Evolutionary conservation across 108 stramenopile genomes (phyloP).

Genomic region (Craspedostauros australis): DNA sequence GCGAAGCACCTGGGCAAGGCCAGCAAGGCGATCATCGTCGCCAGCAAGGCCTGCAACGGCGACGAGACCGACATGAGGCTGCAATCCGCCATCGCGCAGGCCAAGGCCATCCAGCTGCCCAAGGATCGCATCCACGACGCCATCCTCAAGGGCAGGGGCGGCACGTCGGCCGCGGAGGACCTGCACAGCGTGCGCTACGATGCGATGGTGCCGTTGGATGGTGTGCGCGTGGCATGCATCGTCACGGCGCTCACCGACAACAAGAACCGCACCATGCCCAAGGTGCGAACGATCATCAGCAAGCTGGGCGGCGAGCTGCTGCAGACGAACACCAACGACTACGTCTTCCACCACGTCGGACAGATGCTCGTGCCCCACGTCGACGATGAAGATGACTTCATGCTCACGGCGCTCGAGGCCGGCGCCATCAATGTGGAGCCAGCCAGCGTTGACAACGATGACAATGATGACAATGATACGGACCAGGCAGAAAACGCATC

Average conservation of each 20-base stretch:
- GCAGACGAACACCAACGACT: conserved; percentile 47
- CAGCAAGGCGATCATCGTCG: conserved; percentile 49
- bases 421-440: conserved; percentile 59
- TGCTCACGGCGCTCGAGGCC: conserved; percentile 63
- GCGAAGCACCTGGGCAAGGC: conserved; percentile 43
- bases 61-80: conserved; percentile 52
- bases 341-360: conserved; percentile 65
- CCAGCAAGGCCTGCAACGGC: conserved; percentile 43
- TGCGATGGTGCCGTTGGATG: conserved; percentile 47
- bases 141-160: conserved; percentile 42
- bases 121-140: conserved; percentile 63
- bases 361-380: conserved; percentile 32
- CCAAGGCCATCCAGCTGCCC: conserved; percentile 54
- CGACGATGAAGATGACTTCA: conserved; percentile 40
- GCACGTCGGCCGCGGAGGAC: conserved; percentile 30
- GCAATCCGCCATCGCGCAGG: conserved; percentile 55
- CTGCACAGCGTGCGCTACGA: conserved; percentile 47
- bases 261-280: conserved; percentile 63
- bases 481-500: background rate
- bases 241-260: conserved; percentile 65
- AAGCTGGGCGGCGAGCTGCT: conserved; percentile 57
- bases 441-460: conserved; percentile 4
- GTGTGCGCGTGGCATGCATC: conserved; percentile 52
- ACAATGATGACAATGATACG: conserved; percentile 7
- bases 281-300: conserved; percentile 50